Conservation (phyloP, 1,284 basidiomycete species). For the Cutaneotrichosporon dermatis region DNA sequence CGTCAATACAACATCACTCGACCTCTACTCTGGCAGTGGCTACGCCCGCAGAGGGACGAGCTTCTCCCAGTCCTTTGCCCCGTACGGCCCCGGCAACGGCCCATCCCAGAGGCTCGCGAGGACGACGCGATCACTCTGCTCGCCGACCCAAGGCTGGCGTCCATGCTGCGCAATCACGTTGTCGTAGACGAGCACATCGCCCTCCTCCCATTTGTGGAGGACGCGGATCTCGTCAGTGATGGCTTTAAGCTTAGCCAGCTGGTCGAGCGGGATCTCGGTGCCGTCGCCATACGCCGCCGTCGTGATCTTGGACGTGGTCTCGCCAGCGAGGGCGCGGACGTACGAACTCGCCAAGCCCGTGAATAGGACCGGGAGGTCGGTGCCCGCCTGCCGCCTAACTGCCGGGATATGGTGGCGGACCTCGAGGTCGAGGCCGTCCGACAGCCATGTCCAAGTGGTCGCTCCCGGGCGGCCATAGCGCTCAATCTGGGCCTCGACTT, state of each 20-base stretch:
- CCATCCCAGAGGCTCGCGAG: conserved; percentile 13
- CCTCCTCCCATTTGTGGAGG: conserved; percentile 16
- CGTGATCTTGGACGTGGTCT: conserved; percentile 2
- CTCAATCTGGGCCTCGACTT: conserved; percentile 16
- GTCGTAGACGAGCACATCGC: conserved; percentile 18
- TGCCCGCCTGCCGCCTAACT: conserved; percentile 6
- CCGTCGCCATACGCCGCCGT: conserved; percentile 16
- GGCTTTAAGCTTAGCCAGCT: conserved; percentile 12
- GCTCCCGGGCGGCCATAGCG: conserved; percentile 15
- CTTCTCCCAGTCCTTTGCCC: conserved; percentile 9
- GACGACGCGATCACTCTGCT: conserved; percentile 13
- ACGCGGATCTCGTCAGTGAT: conserved; percentile 19
- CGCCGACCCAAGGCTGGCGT: conserved; percentile 13
- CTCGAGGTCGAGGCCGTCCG: conserved; percentile 12
- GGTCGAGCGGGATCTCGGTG: conserved; percentile 13
- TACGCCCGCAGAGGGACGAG: conserved; percentile 7
- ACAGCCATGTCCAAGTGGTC: conserved; percentile 17
- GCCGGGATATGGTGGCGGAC: conserved; percentile 15
- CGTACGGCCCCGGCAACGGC: conserved; percentile 7
- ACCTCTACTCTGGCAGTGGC: not conserved
- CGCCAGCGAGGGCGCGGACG: conserved; percentile 7
- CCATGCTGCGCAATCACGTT: conserved; percentile 18
- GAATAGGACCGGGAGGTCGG: conserved; percentile 9
- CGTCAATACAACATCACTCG: not conserved
- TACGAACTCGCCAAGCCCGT: conserved; percentile 11